Evolutionary conservation across 768 basidiomycete species (phyloP).

Genomic region (Lentinula sp.): DNA sequence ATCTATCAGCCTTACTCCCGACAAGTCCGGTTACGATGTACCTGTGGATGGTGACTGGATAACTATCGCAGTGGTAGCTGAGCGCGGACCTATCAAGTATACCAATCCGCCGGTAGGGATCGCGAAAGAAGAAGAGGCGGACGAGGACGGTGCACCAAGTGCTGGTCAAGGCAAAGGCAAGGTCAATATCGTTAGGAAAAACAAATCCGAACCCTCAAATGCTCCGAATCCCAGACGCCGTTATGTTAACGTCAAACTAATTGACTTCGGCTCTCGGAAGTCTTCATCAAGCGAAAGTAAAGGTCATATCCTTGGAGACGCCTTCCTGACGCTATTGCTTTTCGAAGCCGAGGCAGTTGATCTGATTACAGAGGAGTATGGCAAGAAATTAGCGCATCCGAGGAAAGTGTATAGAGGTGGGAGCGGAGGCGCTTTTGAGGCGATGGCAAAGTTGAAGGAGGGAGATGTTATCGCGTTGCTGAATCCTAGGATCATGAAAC

Average conservation of each 20-base stretch:
- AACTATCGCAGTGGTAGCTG: slow-evolving; percentile 92
- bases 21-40: slow-evolving; percentile 84
- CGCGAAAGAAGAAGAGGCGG: slow-evolving; percentile 42
- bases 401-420: slow-evolving; percentile 80
- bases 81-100: slow-evolving; percentile 74
- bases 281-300: slow-evolving; percentile 48
- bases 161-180: slow-evolving; percentile 24
- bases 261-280: slow-evolving; percentile 73
- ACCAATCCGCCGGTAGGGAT: slow-evolving; percentile 61
- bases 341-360: slow-evolving; percentile 84
- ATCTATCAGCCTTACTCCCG: slow-evolving; percentile 65
- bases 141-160: slow-evolving; percentile 25
- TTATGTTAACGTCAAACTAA: slow-evolving; percentile 81
- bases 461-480: slow-evolving; percentile 89
- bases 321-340: slow-evolving; percentile 73
- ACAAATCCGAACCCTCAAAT: slow-evolving; percentile 29
- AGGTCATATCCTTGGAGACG: slow-evolving; percentile 70
- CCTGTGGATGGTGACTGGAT: slow-evolving; percentile 93
- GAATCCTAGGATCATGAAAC: slow-evolving; percentile 83
- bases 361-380: slow-evolving; percentile 44
- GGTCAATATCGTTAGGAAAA: slow-evolving; percentile 29
- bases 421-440: slow-evolving; percentile 88
- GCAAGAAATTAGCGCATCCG: slow-evolving; percentile 37
- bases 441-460: slow-evolving; percentile 76
- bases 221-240: slow-evolving; percentile 45